Evolutionary conservation across 257 asterid genomes (phyloP).

Genomic region (Henckelia pumila): DNA sequence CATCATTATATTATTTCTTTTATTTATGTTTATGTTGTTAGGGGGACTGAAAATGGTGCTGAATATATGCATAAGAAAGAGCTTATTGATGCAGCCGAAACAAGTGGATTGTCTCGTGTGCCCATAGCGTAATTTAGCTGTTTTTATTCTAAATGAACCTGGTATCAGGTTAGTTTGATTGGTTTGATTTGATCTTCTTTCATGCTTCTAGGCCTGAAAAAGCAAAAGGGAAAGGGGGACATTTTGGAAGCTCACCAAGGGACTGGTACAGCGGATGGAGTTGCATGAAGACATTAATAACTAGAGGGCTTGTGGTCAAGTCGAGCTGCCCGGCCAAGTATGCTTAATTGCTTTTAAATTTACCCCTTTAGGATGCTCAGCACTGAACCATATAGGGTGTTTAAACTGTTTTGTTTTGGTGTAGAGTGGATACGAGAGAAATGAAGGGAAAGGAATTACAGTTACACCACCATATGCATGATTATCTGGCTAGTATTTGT

Average conservation of each 20-base stretch:
- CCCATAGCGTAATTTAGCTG: constrained; percentile 55
- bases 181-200: constrained; percentile 18
- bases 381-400: constrained; percentile 4
- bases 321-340: constrained; percentile 98
- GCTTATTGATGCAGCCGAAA: constrained; percentile 82
- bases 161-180: constrained; percentile 18
- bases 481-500: background rate
- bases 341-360: constrained; percentile 24
- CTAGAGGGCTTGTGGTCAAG: constrained; percentile 88
- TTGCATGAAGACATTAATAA: constrained; percentile 79
- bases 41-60: constrained; percentile 56
- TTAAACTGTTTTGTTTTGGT: background rate
- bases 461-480: background rate
- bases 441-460: background rate
- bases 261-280: constrained; percentile 98
- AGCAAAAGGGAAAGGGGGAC: constrained; percentile 77
- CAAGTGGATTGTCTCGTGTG: constrained; percentile 91
- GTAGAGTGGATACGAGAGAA: constrained; percentile 1
- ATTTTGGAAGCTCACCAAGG: constrained; percentile 73
- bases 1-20: constrained; percentile 4
- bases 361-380: constrained; percentile 1
- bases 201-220: constrained; percentile 64
- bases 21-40: constrained; percentile 23
- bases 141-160: constrained; percentile 20
- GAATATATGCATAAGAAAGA: constrained; percentile 84